These are phyloP conservation scores for Debaryomyces robertsiae DNA, from an alignment of 1,139 yeast species.

Conservation along the genomic window DNA sequence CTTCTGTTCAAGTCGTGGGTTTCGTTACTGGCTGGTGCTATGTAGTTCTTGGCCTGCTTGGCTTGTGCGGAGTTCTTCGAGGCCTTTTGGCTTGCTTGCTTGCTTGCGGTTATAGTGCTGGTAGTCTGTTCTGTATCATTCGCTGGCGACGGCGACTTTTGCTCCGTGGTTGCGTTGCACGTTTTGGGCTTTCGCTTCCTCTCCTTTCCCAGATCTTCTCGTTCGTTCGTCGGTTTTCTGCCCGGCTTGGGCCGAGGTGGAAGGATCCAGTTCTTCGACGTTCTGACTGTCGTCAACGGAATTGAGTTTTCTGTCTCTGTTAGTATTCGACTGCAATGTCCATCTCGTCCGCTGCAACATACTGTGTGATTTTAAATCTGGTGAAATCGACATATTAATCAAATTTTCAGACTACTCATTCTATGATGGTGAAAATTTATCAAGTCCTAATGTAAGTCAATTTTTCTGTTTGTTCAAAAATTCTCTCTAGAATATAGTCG, in stretches of 20 bases:
- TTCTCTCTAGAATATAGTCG: not conserved
- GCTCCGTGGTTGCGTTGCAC: conserved; percentile 1
- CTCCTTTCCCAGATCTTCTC: conserved; percentile 11
- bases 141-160: conserved; percentile 31
- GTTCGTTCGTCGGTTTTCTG: conserved; percentile 59
- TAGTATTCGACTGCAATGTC: conserved; percentile 3
- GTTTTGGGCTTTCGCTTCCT: conserved; percentile 10
- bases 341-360: conserved; percentile 1
- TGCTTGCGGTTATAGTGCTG: not conserved
- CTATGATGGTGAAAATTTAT: conserved; percentile 1
- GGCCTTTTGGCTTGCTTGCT: conserved; percentile 10
- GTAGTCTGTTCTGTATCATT: conserved; percentile 81
- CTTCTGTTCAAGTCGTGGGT: conserved; percentile 18
- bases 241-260: conserved; percentile 95
- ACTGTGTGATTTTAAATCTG: conserved; percentile 8
- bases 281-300: conserved; percentile 22
- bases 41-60: conserved; percentile 1
- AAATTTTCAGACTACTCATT: conserved; percentile 4
- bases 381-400: conserved; percentile 8
- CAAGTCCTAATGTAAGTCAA: not conserved
- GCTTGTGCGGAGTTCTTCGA: not conserved
- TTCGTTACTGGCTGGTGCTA: conserved; percentile 6
- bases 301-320: conserved; percentile 10
- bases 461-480: not conserved
- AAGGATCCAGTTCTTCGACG: conserved; percentile 87